Percentiles rank a stretch among this genome's conserved stretches.
Evolutionary conservation across 768 basidiomycete genomes (phyloP).

Genomic region (Leccinum subgranulosum): DNA sequence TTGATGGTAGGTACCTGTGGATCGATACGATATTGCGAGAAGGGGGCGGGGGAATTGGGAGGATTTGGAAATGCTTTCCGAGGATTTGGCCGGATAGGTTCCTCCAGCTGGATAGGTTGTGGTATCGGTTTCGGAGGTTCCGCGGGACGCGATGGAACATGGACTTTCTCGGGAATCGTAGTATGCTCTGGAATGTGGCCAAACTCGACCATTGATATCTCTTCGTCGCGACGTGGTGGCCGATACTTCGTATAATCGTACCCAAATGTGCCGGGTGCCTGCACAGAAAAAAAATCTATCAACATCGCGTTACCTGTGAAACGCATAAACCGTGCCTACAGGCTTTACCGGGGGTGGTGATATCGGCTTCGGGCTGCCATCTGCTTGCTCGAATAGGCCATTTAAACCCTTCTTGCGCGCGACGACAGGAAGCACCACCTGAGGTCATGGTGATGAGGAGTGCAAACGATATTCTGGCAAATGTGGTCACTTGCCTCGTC

Average conservation of each 20-base stretch:
- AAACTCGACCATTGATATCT: slow-evolving; percentile 69
- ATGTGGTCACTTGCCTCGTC: slow-evolving; percentile 58
- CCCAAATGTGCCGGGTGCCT: slow-evolving; percentile 85
- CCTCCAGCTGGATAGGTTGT: slow-evolving; percentile 27
- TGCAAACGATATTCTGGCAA: neutral
- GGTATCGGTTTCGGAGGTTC: slow-evolving; percentile 11
- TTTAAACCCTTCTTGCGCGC: slow-evolving; percentile 80
- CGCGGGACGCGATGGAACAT: neutral
- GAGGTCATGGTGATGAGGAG: slow-evolving; percentile 5
- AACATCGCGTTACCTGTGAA: neutral
- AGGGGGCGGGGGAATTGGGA: slow-evolving; percentile 58
- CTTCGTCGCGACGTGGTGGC: slow-evolving; percentile 39
- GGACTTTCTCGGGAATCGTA: slow-evolving; percentile 12
- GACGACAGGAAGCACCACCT: slow-evolving; percentile 84
- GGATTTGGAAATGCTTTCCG: slow-evolving; percentile 22
- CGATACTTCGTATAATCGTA: slow-evolving; percentile 73
- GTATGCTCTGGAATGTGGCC: slow-evolving; percentile 38
- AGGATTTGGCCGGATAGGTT: slow-evolving; percentile 26
- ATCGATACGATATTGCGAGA: slow-evolving; percentile 48
- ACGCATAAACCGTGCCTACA: slow-evolving; percentile 38
- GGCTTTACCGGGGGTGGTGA: slow-evolving; percentile 46
- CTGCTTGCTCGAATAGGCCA: slow-evolving; percentile 62
- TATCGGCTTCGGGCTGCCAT: slow-evolving; percentile 63
- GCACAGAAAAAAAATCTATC: slow-evolving; percentile 3
- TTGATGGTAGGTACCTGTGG: slow-evolving; percentile 32